Evolutionary conservation across 345 rosid genomes (phyloP).

Genomic region (Microcos paniculata): DNA sequence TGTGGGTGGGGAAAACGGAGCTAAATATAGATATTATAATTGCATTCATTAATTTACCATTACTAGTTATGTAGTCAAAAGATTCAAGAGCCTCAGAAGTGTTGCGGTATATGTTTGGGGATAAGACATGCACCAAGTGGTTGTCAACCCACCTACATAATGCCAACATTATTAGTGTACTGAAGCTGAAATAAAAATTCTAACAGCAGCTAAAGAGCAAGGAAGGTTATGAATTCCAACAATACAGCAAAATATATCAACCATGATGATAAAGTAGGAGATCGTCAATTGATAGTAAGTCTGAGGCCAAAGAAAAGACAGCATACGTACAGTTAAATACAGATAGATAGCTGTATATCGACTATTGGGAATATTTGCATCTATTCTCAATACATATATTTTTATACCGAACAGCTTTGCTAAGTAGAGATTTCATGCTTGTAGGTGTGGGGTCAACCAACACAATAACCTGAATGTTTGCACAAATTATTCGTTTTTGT

Average conservation of each 20-base stretch:
- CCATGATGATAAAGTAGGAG: neutral
- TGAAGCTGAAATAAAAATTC: neutral
- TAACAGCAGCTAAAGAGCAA: neutral
- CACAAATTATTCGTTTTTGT: neutral
- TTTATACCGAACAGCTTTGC: neutral
- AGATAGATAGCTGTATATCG: neutral
- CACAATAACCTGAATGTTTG: neutral
- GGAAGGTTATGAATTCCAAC: conserved; percentile 3
- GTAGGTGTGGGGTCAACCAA: neutral
- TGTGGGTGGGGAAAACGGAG: neutral
- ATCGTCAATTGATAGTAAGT: neutral
- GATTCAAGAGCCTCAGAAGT: conserved; percentile 72
- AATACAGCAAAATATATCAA: neutral
- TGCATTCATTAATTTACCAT: conserved; percentile 38
- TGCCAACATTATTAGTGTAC: conserved; percentile 12
- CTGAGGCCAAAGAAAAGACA: neutral
- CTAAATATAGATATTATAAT: neutral
- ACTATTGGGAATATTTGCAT: neutral
- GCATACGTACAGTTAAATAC: neutral
- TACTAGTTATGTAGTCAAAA: conserved; percentile 65
- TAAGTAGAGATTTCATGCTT: neutral
- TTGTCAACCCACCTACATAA: conserved; percentile 67
- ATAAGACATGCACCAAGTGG: conserved; percentile 71
- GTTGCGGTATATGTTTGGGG: conserved; percentile 68
- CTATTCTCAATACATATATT: neutral